These are phyloP conservation scores for Penicillium sp. DNA, from an alignment of 2,329 filamentous ascomycete genomes.

Conservation along the genomic window DNA sequence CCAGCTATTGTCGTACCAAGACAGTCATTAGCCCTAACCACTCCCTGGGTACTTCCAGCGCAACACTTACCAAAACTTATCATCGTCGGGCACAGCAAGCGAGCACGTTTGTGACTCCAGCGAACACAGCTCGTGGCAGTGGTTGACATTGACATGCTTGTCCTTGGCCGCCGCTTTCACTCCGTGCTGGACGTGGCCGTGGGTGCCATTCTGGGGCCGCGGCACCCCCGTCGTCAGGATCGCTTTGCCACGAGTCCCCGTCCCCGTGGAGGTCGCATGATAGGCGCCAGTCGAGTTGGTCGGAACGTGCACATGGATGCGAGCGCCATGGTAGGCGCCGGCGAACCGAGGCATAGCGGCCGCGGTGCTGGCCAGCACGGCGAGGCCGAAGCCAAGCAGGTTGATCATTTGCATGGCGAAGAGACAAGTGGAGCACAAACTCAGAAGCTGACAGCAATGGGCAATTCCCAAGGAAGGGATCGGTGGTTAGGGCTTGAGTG, in stretches of 20 bases:
- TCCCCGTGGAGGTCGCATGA: slow-evolving; percentile 19
- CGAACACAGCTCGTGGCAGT: slow-evolving; percentile 26
- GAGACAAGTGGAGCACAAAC: neutral
- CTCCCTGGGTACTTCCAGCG: neutral
- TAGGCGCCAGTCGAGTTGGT: slow-evolving; percentile 13
- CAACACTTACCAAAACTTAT: slow-evolving; percentile 27
- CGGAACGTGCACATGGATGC: slow-evolving; percentile 12
- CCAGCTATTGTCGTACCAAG: slow-evolving; percentile 10
- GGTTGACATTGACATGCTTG: slow-evolving; percentile 16
- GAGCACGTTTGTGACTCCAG: slow-evolving; percentile 25
- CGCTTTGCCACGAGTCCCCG: slow-evolving; percentile 10
- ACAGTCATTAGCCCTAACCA: neutral
- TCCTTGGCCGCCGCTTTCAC: slow-evolving; percentile 3
- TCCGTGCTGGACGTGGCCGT: slow-evolving; percentile 1
- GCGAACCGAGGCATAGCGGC: slow-evolving; percentile 19
- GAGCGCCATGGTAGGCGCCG: slow-evolving; percentile 16
- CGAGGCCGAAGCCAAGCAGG: slow-evolving; percentile 13
- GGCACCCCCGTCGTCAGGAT: slow-evolving; percentile 12
- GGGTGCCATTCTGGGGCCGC: slow-evolving; percentile 6
- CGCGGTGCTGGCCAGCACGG: slow-evolving; percentile 15
- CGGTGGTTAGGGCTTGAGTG: no score
- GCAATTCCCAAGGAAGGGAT: neutral
- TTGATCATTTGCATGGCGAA: slow-evolving; percentile 23
- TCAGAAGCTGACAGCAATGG: neutral
- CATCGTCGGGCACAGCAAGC: slow-evolving; percentile 25